Evolutionary conservation across 2,329 filamentous ascomycete species (phyloP), one percentile per base, ranked within the genome.

Genomic region (Aspergillus aculeatus): DNA sequence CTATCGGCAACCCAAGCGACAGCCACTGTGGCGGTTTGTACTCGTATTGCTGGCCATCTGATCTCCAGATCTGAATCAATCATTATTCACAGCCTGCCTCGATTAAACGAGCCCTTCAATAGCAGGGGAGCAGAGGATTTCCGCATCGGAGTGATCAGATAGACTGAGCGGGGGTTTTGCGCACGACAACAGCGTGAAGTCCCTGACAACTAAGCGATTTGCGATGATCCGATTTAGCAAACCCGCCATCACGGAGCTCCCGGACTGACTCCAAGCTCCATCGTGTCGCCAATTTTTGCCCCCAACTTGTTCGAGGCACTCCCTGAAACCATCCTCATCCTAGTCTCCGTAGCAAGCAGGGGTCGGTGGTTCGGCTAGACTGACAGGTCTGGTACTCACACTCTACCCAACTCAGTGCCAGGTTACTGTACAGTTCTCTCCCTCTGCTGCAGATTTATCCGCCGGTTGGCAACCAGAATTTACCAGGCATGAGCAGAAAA

Each of bases 11-110:
- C 26, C 35, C 51, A 48, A 35, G 31, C 38, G 26, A 44, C 55
- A 57, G 54, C 54, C 50, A 57, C 58, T 60, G 60, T 62, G 60
- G 60, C 60, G 55, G 60, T 57, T 54, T 47, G 55, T 50, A 19
- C 49, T 62, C 56, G 47, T 58, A 51, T 58, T 57, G 38, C 50
- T 54, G 60, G 60, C 60, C 60, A 62, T 55, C 58, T 56, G 58
- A 57, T 54, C 54, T 47, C 12, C 14, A 10, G 32, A 52, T 24
- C 51, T 53, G 58, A 44, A 57, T 31, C 49, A 41, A 41, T 31
- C 26, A 29, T 29, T 29, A 10, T 10, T 29, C 26, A 21, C 44
- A 47, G 31, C 50, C 26, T 31, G 32, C 14, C 4, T 35, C 32
- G 26, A 29, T 29, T 29, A 29, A 29, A 29, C 26, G 26, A 29